phyloP scores from a whole-genome alignment of 306 rosid species.

The Trichosanthes truncata region DNA sequence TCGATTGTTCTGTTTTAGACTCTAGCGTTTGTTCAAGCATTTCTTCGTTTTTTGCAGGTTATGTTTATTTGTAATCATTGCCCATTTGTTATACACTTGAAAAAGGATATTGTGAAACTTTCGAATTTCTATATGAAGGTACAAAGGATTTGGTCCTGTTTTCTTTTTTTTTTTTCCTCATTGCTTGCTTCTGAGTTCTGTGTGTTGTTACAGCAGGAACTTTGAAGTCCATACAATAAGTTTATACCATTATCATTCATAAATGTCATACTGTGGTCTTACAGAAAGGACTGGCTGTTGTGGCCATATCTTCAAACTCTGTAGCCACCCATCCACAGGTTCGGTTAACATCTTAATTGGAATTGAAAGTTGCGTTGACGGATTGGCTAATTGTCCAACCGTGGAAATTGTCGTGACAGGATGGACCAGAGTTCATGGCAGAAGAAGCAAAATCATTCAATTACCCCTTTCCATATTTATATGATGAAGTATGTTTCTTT shows the following conservation, averaged over 20 bases:
- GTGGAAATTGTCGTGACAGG: conserved; percentile 57
- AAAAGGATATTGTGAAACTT: conserved; percentile 65
- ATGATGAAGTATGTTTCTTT: conserved; percentile 55
- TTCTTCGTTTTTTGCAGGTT: conserved; percentile 43
- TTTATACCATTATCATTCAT: not conserved
- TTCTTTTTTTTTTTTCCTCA: conserved; percentile 9
- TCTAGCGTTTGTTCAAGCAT: not conserved
- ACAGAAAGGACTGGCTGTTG: conserved; percentile 74
- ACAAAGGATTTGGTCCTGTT: conserved; percentile 7
- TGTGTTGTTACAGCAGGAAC: not conserved
- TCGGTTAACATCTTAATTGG: conserved; percentile 24
- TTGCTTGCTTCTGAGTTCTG: conserved; percentile 7
- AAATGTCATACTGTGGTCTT: conserved; percentile 15
- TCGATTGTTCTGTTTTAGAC: not conserved
- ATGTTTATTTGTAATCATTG: conserved; percentile 98
- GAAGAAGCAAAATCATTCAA: conserved; percentile 69
- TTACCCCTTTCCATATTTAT: conserved; percentile 85
- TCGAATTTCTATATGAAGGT: conserved; percentile 76
- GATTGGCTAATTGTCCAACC: conserved; percentile 27
- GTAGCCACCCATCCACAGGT: conserved; percentile 85
- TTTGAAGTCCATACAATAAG: not conserved
- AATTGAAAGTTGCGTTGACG: conserved; percentile 21
- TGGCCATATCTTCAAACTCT: conserved; percentile 90
- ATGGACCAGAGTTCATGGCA: conserved; percentile 85
- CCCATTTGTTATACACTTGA: conserved; percentile 84